Evolutionary conservation across 2,329 filamentous ascomycete genomes (phyloP), one percentile per base, ranked within the genome.

Genomic region (Penicillium sp.): DNA sequence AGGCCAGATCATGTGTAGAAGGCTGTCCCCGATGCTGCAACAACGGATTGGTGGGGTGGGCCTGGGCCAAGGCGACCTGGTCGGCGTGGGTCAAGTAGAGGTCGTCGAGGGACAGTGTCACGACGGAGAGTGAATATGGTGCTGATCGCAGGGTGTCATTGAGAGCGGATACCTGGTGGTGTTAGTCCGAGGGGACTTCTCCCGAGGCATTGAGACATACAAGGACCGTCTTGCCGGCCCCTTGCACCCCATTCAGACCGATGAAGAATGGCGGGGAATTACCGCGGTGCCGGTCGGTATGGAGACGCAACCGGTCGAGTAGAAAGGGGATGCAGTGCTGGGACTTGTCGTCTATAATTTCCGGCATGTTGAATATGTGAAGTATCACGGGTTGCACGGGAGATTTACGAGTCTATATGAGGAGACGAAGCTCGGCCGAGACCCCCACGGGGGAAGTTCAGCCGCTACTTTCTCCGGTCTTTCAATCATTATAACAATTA

Each of bases 201-300:
- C 48, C 48, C 49, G 53, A 55, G 39, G 49, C 18, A 42, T 36
- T 21, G 21, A 48, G n/a, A 60, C 79, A 69, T 70, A 84, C 92
- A 65, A 96, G 82, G 11, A 92, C 95, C 3, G 92, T 95, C 78
- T 97, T 97, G 62, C 93, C 93, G 36, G 90, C 88, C 56, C 93
- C 93, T 75, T 97, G 93, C 27, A 96, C 85, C 56, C 92, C 93
- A 65, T 95, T 96, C 65, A 97, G 82, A 44, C 92, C 93, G 58
- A 97, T 81, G 70, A 96, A 85, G 72, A 96, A 89, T 27, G 92
- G 91, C 18, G 81, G 82, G 62, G 67, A 62, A 50, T 61, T 58
- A 48, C 76, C 68, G 38, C 64, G 64, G 59, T 74, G 68, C 57
- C 73, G 75, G 16, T 70, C 65, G 56, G 75, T 76, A 68, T 88